Base-by-base conservation (phyloP, 805 yeast species). In the Candida multigemmis region DNA sequence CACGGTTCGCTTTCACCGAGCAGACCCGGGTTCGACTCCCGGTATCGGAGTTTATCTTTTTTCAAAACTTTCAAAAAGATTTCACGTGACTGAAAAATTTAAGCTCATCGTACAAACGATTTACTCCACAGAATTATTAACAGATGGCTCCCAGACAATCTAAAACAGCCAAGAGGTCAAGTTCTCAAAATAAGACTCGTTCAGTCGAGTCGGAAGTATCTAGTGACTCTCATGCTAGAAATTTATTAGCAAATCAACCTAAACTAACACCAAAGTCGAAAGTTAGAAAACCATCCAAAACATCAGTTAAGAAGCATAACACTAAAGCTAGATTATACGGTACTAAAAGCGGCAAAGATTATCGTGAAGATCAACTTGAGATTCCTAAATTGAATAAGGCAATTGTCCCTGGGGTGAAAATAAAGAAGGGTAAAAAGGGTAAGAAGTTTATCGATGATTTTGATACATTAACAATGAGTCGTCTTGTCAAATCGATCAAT, bases 341-440 rank as follows among this genome's bases (percentile, higher is more conserved):
- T 16, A 68, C 72, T 24, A 69, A 71, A 40, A 58, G 49, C 32
- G 66, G 71, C 17, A 63, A 64, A 35, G 72, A 60, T 32, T 83
- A 77, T 44, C 64, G 74, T 7, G 96, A 87, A 39, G 78, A 75
- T 34, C 94, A 86, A 41, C 60, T 87, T 21, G 74, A 79, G 23
- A 60, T 87, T 19, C 96, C 96, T 16, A 64, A 68, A 14, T 65
- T 89, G 44, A 89, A 89, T 51, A 78, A 71, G 38, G 84, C 96
- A 3, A 68, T 87, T 18, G 70, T 74, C 24, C 96, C 97, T 1
- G 97, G 97, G 20, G 77, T 62, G 6, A 60, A 79, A 26, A 74
- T 72, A 34, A 76, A 74, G 43, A 70, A 65, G 40, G 96, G 96
- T 24, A 89, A 89, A 57, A 87, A 87, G 49, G 91, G 91, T 20